These are phyloP conservation scores for Aspergillus panamensis DNA, from an alignment of 495 filamentous ascomycete species.

Conservation along the genomic window DNA sequence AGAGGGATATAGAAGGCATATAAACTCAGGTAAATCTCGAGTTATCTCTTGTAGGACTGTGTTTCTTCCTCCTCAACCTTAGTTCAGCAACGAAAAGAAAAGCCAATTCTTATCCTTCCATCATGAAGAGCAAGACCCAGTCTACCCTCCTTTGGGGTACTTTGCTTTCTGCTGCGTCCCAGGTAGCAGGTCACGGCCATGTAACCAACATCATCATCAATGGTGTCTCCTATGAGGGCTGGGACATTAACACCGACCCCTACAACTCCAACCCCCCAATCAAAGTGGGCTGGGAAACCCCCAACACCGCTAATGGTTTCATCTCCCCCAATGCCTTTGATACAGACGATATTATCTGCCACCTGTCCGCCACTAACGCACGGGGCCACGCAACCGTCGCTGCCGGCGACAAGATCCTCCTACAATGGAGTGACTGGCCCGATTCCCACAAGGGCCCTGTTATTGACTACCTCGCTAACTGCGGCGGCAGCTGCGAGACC, in stretches of 20 bases:
- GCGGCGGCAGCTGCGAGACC: conserved; percentile 54
- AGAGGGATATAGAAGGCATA: neutral
- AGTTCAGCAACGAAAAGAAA: neutral
- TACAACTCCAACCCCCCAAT: conserved; percentile 35
- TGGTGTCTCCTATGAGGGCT: conserved; percentile 39
- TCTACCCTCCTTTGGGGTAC: conserved; percentile 23
- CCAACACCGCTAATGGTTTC: conserved; percentile 51
- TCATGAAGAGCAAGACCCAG: conserved; percentile 23
- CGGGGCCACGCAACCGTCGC: conserved; percentile 35
- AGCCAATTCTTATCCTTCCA: conserved; percentile 4
- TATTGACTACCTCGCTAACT: conserved; percentile 63
- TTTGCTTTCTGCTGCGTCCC: conserved; percentile 38
- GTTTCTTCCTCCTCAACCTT: neutral
- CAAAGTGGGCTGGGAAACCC: conserved; percentile 43
- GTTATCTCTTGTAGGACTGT: neutral
- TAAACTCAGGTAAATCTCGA: neutral
- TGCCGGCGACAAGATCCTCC: conserved; percentile 38
- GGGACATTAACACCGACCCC: conserved; percentile 35
- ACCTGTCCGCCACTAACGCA: conserved; percentile 36
- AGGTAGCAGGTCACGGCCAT: conserved; percentile 56
- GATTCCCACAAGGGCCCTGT: conserved; percentile 32
- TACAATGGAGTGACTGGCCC: conserved; percentile 41
- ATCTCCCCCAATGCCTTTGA: conserved; percentile 39
- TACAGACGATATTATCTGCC: conserved; percentile 50
- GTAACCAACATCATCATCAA: conserved; percentile 54